phyloP scores from a whole-genome alignment of 495 filamentous ascomycete genomes.

The Aspergillus homomorphus region DNA sequence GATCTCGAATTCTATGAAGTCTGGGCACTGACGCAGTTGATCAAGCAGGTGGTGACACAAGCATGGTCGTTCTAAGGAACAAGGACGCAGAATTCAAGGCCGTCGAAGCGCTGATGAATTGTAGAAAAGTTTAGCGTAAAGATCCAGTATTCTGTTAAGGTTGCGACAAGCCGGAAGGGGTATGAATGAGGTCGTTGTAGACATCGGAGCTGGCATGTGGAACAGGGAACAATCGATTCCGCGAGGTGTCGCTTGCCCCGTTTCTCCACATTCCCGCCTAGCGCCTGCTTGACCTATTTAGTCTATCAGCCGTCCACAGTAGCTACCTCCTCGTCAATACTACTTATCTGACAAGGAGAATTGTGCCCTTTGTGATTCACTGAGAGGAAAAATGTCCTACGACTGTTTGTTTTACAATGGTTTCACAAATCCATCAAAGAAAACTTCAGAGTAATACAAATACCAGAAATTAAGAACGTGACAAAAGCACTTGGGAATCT shows the following conservation, averaged over 20 bases:
- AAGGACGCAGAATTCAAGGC: neutral
- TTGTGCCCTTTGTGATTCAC: too few relatives aligned
- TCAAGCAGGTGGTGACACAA: conserved; percentile 11
- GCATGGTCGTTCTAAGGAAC: conserved; percentile 11
- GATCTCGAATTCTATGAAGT: neutral
- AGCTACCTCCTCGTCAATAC: too few relatives aligned
- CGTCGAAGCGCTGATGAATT: neutral
- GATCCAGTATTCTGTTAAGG: neutral
- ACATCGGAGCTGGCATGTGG: neutral
- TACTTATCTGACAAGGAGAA: too few relatives aligned
- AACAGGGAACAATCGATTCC: neutral
- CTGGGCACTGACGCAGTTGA: conserved; percentile 8
- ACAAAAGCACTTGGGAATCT: neutral
- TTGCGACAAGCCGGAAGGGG: neutral
- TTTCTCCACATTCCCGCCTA: neutral
- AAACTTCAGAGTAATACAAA: too few relatives aligned
- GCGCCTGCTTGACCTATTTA: neutral
- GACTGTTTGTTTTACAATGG: too few relatives aligned
- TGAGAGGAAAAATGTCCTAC: too few relatives aligned
- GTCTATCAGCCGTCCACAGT: too few relatives aligned
- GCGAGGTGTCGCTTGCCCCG: neutral
- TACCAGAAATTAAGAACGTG: too few relatives aligned
- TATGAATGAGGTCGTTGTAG: neutral
- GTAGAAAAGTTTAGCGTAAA: neutral
- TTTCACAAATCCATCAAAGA: too few relatives aligned